phyloP scores from a whole-genome alignment of 768 basidiomycete genomes.

The Phanerodontia chrysosporium region DNA sequence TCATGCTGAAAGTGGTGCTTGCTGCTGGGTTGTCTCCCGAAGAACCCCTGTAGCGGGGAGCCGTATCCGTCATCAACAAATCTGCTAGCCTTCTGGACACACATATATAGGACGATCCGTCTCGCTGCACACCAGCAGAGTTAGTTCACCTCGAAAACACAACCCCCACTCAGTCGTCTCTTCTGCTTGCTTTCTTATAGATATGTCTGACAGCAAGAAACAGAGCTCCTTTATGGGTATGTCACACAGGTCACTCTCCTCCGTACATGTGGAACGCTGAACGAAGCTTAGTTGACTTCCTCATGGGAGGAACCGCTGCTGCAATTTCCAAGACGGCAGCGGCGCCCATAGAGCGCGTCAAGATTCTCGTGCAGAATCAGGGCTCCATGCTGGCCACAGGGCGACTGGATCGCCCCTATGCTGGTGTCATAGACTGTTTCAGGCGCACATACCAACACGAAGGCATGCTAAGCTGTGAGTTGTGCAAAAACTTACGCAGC shows the following conservation, averaged over 20 bases:
- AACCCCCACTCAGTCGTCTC: not conserved
- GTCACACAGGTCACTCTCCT: not conserved
- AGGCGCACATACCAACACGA: constrained; percentile 31
- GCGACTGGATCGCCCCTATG: constrained; percentile 33
- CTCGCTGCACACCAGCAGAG: not conserved
- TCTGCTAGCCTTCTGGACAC: not conserved
- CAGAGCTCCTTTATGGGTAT: constrained; percentile 12
- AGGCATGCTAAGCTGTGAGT: constrained; percentile 34
- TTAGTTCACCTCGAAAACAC: not conserved
- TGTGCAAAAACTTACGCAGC: not conserved
- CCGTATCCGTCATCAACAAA: not conserved
- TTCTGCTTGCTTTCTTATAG: not conserved
- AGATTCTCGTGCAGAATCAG: constrained; percentile 94
- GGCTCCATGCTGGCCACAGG: constrained; percentile 82
- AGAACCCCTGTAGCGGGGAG: not conserved
- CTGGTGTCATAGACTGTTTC: constrained; percentile 34
- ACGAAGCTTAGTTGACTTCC: constrained; percentile 63
- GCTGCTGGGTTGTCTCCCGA: not conserved
- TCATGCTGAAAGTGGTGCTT: not conserved
- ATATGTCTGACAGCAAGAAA: constrained; percentile 3
- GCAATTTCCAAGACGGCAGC: constrained; percentile 96
- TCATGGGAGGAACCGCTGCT: constrained; percentile 91
- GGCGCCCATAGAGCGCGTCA: constrained; percentile 98
- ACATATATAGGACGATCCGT: too few species aligned
- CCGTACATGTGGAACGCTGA: not conserved